phyloP scores from a whole-genome alignment of 768 basidiomycete genomes.

The Baorangia bicolor region DNA sequence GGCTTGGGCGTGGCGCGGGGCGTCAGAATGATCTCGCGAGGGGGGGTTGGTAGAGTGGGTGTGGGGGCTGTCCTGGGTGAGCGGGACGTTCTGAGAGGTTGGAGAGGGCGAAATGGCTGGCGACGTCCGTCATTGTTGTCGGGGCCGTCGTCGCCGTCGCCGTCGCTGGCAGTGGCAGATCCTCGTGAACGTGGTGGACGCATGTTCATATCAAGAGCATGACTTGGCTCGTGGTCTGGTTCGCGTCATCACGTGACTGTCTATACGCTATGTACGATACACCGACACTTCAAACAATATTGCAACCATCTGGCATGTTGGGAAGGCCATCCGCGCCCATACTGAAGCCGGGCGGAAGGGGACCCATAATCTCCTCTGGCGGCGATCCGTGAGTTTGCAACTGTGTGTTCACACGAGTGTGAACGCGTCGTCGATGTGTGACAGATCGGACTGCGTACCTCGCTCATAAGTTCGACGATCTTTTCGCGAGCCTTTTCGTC shows the following conservation, averaged over 20 bases:
- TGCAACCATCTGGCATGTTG: slow-evolving; percentile 36
- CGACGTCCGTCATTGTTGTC: slow-evolving; percentile 7
- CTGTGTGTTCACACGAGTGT: slow-evolving; percentile 3
- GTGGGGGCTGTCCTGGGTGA: slow-evolving; percentile 29
- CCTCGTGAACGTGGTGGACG: slow-evolving; percentile 15
- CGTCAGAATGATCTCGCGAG: slow-evolving; percentile 54
- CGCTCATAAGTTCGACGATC: slow-evolving; percentile 70
- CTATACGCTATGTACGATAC: background rate
- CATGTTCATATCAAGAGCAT: slow-evolving; percentile 20
- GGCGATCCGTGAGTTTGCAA: slow-evolving; percentile 78
- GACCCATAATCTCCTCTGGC: slow-evolving; percentile 80
- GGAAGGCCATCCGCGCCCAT: slow-evolving; percentile 57
- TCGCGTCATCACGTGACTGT: slow-evolving; percentile 12
- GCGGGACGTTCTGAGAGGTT: slow-evolving; percentile 1
- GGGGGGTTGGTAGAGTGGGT: slow-evolving; percentile 59
- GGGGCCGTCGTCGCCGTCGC: background rate
- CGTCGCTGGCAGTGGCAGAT: slow-evolving; percentile 6
- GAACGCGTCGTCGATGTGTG: background rate
- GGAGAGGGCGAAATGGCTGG: slow-evolving; percentile 21
- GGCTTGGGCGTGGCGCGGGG: slow-evolving; percentile 36
- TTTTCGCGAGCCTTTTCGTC: slow-evolving; percentile 43
- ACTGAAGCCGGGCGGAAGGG: slow-evolving; percentile 68
- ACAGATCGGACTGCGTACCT: slow-evolving; percentile 45
- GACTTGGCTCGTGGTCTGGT: slow-evolving; percentile 4
- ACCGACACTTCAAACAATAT: slow-evolving; percentile 3